A percentile compares a stretch with the other conserved stretches of the same genome.
Conservation (phyloP, 1,284 basidiomycete genomes). For the Golubevia sp. region DNA sequence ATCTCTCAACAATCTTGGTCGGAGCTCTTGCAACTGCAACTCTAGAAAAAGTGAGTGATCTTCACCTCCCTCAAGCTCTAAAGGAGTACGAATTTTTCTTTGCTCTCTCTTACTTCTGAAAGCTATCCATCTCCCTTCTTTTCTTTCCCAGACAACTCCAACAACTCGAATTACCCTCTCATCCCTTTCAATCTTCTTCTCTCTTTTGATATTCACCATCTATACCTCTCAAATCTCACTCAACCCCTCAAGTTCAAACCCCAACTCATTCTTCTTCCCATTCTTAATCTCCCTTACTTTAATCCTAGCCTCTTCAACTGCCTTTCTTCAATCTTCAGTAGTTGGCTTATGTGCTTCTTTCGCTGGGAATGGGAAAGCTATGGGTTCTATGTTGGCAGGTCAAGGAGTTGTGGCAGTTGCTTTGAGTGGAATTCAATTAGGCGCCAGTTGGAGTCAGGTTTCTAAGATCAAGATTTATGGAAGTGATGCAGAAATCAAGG, state of each 20-base stretch:
- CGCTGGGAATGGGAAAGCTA: slow-evolving; percentile 22
- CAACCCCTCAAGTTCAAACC: neutral
- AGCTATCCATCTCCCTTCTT: too few relatives aligned
- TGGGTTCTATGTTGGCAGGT: slow-evolving; percentile 49
- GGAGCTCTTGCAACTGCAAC: slow-evolving; percentile 23
- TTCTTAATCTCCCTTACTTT: slow-evolving; percentile 18
- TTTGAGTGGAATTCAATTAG: slow-evolving; percentile 38
- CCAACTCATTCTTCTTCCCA: slow-evolving; percentile 15
- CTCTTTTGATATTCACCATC: neutral
- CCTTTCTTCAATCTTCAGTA: slow-evolving; percentile 49
- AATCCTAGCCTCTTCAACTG: slow-evolving; percentile 31
- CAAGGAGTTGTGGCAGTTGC: slow-evolving; percentile 44
- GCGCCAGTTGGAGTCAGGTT: slow-evolving; percentile 14
- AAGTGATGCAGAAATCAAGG: neutral
- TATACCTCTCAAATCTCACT: neutral
- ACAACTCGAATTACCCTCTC: neutral
- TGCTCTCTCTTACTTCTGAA: too few relatives aligned
- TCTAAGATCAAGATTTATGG: neutral
- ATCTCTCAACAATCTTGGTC: slow-evolving; percentile 38
- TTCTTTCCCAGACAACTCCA: slow-evolving; percentile 4
- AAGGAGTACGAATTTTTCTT: too few relatives aligned
- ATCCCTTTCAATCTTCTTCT: neutral
- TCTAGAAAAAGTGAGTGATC: slow-evolving; percentile 6
- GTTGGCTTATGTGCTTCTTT: slow-evolving; percentile 45
- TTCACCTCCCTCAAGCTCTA: too few relatives aligned